Evolutionary conservation across 352 stramenopile genomes (phyloP).

Genomic region (Globisporangium sylvaticum): DNA sequence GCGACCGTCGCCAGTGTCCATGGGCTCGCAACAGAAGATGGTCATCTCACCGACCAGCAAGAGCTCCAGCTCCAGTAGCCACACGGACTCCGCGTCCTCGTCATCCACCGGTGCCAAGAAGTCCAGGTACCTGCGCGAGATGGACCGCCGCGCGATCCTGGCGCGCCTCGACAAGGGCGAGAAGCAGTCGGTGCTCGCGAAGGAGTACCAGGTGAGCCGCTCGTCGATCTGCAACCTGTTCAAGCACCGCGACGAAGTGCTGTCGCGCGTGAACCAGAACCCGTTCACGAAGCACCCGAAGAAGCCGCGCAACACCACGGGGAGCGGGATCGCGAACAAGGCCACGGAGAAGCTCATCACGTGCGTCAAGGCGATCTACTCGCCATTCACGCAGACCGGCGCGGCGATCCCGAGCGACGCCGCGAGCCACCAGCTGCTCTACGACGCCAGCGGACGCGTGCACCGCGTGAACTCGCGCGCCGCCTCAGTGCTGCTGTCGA

Average conservation of each 20-base stretch:
- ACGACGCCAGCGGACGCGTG: slow-evolving; percentile 6
- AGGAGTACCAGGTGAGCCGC: slow-evolving; percentile 56
- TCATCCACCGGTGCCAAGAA: slow-evolving; percentile 15
- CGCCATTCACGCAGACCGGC: slow-evolving; percentile 9
- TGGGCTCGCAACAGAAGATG: not conserved
- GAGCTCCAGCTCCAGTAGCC: not conserved
- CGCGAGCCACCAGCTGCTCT: not conserved
- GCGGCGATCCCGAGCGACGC: not conserved
- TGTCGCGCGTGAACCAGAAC: slow-evolving; percentile 37
- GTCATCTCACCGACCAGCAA: slow-evolving; percentile 13
- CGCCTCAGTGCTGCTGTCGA: slow-evolving; percentile 17
- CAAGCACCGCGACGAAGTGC: slow-evolving; percentile 37
- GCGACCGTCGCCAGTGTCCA: not conserved
- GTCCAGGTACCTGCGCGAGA: slow-evolving; percentile 43
- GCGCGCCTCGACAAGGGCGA: slow-evolving; percentile 35
- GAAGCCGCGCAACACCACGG: slow-evolving; percentile 7
- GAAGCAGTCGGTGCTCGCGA: slow-evolving; percentile 45
- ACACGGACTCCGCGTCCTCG: not conserved
- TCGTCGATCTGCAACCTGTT: slow-evolving; percentile 58
- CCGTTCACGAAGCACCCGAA: slow-evolving; percentile 45
- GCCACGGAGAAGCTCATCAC: slow-evolving; percentile 17
- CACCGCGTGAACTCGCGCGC: slow-evolving; percentile 17
- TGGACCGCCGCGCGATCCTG: slow-evolving; percentile 45
- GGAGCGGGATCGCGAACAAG: slow-evolving; percentile 1
- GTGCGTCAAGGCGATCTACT: slow-evolving; percentile 17